A percentile compares a stretch with the other conserved stretches of the same genome.
phyloP scores from a whole-genome alignment of 371 early-diverging fungal species.

The Apophysomyces trapeziformis region DNA sequence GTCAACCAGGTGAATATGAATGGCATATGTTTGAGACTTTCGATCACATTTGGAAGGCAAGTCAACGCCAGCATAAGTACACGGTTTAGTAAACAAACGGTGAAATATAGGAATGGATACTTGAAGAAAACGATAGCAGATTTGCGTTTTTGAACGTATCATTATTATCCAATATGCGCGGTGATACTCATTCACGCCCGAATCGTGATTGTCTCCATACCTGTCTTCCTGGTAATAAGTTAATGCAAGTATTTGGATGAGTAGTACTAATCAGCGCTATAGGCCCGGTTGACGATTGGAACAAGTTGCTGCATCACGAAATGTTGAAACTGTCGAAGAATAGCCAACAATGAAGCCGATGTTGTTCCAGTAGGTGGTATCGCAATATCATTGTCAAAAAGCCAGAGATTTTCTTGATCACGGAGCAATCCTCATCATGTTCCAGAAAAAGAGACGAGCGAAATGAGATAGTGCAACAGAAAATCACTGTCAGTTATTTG shows the following conservation, averaged over 20 bases:
- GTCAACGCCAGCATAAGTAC: background rate
- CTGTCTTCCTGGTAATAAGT: conserved; percentile 41
- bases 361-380: no score
- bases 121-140: conserved; percentile 26
- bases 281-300: conserved; percentile 56
- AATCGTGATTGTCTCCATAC: conserved; percentile 52
- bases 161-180: conserved; percentile 41
- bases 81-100: background rate
- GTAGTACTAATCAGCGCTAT: background rate
- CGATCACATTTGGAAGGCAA: conserved; percentile 46
- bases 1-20: conserved; percentile 45
- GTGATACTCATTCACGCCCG: conserved; percentile 53
- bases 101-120: conserved; percentile 28
- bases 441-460: no score
- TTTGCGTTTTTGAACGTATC: conserved; percentile 39
- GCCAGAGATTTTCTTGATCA: no score
- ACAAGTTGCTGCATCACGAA: conserved; percentile 44
- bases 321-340: background rate
- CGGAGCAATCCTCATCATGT: no score
- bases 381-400: no score
- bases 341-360: no score
- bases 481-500: no score
- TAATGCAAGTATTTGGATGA: background rate
- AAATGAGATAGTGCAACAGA: no score
- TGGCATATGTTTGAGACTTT: conserved; percentile 52